Evolutionary conservation across 2,329 filamentous ascomycete genomes (phyloP).

Genomic region (Aspergillus neoniger): DNA sequence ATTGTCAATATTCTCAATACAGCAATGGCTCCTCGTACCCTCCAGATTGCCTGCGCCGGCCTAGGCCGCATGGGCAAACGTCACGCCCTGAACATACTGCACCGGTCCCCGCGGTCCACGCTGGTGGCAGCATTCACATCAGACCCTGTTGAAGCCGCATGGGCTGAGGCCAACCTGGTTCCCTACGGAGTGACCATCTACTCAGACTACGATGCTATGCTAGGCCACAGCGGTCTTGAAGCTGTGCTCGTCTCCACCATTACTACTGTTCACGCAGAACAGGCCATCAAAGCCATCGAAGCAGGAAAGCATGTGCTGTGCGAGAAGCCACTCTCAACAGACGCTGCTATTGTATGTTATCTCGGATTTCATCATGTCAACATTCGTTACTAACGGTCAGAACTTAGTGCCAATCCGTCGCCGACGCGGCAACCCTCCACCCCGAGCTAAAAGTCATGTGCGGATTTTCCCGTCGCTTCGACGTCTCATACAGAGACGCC

Average conservation of each 20-base stretch:
- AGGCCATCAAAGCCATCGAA: slow-evolving; percentile 58
- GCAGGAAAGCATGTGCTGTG: slow-evolving; percentile 56
- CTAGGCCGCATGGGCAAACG: slow-evolving; percentile 51
- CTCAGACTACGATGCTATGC: slow-evolving; percentile 55
- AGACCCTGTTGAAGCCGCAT: slow-evolving; percentile 46
- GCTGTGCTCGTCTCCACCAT: slow-evolving; percentile 56
- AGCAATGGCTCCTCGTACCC: not conserved
- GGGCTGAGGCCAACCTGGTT: slow-evolving; percentile 52
- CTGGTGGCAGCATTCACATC: slow-evolving; percentile 51
- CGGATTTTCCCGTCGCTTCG: slow-evolving; percentile 67
- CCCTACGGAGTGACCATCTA: slow-evolving; percentile 54
- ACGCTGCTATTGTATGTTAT: slow-evolving; percentile 13
- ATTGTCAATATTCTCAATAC: not conserved
- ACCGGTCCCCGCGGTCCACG: slow-evolving; percentile 49
- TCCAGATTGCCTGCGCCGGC: slow-evolving; percentile 30
- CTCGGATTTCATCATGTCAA: too few relatives aligned
- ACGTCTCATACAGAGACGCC: slow-evolving; percentile 64
- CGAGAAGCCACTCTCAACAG: slow-evolving; percentile 56
- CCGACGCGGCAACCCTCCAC: slow-evolving; percentile 56
- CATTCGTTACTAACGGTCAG: not conserved
- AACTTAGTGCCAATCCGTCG: slow-evolving; percentile 59
- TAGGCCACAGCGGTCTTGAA: slow-evolving; percentile 53
- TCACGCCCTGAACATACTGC: slow-evolving; percentile 50
- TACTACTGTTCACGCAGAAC: slow-evolving; percentile 57
- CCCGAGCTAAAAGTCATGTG: slow-evolving; percentile 68